Conservation (phyloP, 1,284 basidiomycete genomes). For the Chondrostereum purpureum region DNA sequence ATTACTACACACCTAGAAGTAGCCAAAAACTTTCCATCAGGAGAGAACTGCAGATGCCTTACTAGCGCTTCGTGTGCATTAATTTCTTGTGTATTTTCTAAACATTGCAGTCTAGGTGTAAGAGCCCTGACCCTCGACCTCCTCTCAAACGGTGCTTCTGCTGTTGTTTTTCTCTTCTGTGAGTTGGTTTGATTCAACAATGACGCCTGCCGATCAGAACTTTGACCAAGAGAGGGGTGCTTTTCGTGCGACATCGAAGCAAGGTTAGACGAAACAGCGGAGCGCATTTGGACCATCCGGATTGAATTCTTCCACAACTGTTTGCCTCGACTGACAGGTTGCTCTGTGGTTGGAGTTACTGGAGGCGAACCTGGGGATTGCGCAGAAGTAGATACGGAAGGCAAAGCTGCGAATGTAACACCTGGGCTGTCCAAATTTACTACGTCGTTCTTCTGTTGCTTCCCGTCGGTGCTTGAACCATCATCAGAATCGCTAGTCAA, state of each 20-base stretch:
- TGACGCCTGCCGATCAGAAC: constrained; percentile 40
- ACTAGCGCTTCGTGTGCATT: constrained; percentile 61
- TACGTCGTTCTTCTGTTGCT: neutral
- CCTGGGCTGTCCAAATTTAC: neutral
- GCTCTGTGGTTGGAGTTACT: constrained; percentile 2
- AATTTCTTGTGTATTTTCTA: constrained; percentile 55
- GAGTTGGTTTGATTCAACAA: constrained; percentile 25
- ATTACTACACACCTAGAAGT: constrained; percentile 63
- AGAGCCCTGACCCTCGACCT: constrained; percentile 50
- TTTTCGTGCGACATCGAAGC: constrained; percentile 16
- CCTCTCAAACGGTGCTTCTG: constrained; percentile 27
- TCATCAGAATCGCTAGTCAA: neutral
- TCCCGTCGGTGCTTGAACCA: neutral
- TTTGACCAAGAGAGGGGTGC: constrained; percentile 22
- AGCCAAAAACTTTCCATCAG: constrained; percentile 62
- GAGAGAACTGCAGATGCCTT: constrained; percentile 65
- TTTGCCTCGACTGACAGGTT: constrained; percentile 15
- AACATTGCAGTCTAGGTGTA: constrained; percentile 48
- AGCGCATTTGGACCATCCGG: constrained; percentile 23
- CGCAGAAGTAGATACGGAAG: too few relatives aligned
- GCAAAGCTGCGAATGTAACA: neutral
- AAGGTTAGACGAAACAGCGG: constrained; percentile 22
- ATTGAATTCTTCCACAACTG: constrained; percentile 25
- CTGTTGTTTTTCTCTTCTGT: constrained; percentile 21
- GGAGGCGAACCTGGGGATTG: neutral